These are phyloP conservation scores for Ampelomyces quisqualis DNA, from an alignment of 2,329 filamentous ascomycete genomes.

Conservation along the genomic window DNA sequence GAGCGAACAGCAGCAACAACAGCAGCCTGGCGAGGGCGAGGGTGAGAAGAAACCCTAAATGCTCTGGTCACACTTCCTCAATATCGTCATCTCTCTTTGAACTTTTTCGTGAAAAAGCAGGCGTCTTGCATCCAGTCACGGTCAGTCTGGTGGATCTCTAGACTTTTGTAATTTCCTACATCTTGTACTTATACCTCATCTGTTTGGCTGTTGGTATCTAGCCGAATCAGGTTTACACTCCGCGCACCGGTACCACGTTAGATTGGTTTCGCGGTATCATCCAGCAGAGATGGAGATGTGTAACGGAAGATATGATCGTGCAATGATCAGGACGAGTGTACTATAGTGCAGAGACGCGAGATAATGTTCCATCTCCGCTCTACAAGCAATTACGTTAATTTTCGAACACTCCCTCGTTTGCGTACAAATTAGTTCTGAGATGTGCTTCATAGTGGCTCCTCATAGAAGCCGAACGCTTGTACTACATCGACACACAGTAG, in stretches of 20 bases:
- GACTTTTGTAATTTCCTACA: conserved; percentile 37
- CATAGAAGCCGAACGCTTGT: too few relatives aligned
- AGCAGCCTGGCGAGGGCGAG: conserved; percentile 50
- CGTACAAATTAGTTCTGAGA: too few relatives aligned
- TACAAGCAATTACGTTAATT: conserved; percentile 22
- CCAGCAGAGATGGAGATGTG: conserved; percentile 20
- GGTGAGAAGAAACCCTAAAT: conserved; percentile 71
- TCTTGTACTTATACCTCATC: conserved; percentile 39
- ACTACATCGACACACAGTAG: too few relatives aligned
- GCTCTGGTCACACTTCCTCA: conserved; percentile 17
- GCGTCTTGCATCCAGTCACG: conserved; percentile 42
- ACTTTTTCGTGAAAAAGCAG: conserved; percentile 38
- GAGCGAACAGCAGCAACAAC: conserved; percentile 51
- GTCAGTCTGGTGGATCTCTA: conserved; percentile 33
- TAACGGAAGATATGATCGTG: conserved; percentile 21
- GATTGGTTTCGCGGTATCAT: conserved; percentile 25
- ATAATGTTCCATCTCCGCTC: conserved; percentile 37
- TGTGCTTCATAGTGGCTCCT: not conserved
- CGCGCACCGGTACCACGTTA: conserved; percentile 20
- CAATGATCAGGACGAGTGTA: conserved; percentile 25
- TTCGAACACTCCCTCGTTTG: conserved; percentile 1
- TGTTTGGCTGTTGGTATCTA: conserved; percentile 28
- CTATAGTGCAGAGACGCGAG: conserved; percentile 33
- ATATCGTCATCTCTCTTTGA: conserved; percentile 26
- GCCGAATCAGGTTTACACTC: conserved; percentile 15